Base-by-base conservation (phyloP, 1,284 basidiomycete genomes). In the Ceratobasidium sp. region DNA sequence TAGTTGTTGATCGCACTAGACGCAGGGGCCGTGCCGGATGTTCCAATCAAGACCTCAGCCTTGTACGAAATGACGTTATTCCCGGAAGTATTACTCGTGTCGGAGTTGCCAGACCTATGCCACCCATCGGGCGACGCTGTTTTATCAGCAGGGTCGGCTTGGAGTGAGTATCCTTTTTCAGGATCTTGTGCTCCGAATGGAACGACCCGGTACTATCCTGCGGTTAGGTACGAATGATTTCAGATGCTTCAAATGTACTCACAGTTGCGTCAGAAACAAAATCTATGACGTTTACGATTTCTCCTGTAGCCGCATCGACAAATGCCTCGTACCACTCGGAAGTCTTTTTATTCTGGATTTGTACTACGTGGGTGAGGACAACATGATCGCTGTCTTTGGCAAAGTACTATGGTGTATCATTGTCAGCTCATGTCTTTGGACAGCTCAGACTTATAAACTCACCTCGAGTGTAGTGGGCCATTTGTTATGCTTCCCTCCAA, bases 271-370 rank as follows among this genome's bases (percentile, higher is more conserved):
- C 61, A 27, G 61, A 8, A 13, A 46, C 41, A 63, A 46, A 63
- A 19, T 63, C 61, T 11, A 63, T 41, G 1, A 48, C 14, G 41
- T 63, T 63, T 22, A 63, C 61, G 19, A 63, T 27, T 31, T 63
- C 61, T 13, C 61, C 61, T 3, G 61, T 22, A 3, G 39, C 5
- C 7, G 61, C 61, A 49, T 63, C 71, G 72, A 66, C 51, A 59
- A 87, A 89, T 1, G 88, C 89, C 81, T 90, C 88, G 78, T 86
- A 85, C 88, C 88, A 90, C 19, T 63, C 61, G 31, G 51, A 43
- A 31, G 83, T 81, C 76, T 74, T 29, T 11, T 62, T 58, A n/a
- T 72, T 71, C 24, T 72, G 66, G 11, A 75, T 58, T 72, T 75
- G 75, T 31, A 76, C 53, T 14, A 66, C 61, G 63, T 76, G 58